A percentile compares a stretch with the other conserved stretches of the same genome.
Evolutionary conservation across 169 alveolate species (phyloP).

Genomic region (Babesia sp.): DNA sequence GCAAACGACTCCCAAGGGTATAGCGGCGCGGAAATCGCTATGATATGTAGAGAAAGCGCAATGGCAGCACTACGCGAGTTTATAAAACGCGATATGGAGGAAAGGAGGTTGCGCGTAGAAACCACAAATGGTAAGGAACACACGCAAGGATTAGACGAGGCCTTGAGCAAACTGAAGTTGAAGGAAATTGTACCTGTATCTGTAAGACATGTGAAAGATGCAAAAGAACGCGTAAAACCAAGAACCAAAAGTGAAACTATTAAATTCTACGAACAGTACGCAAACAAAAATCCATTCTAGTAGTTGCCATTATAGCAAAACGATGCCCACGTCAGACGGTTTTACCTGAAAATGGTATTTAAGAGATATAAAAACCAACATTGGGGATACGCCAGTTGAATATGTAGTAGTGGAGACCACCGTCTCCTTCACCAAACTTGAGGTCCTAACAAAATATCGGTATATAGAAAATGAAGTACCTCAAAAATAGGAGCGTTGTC

Average conservation of each 20-base stretch:
- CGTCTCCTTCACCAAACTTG: conserved; percentile 95
- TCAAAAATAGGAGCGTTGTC: conserved; percentile 88
- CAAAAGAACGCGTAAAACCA: conserved; percentile 46
- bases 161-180: neutral
- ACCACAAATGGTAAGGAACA: neutral
- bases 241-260: conserved; percentile 46
- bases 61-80: conserved; percentile 53
- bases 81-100: neutral
- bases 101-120: neutral
- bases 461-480: conserved; percentile 34
- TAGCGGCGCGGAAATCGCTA: conserved; percentile 92
- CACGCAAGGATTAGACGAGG: neutral
- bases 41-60: conserved; percentile 89
- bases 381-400: conserved; percentile 91
- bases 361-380: conserved; percentile 3
- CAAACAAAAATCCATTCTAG: conserved; percentile 5
- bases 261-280: conserved; percentile 47
- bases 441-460: conserved; percentile 69
- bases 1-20: conserved; percentile 93
- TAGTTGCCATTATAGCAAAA: conserved; percentile 21
- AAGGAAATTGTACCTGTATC: conserved; percentile 35
- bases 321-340: conserved; percentile 62
- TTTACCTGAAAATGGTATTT: conserved; percentile 28
- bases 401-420: conserved; percentile 94
- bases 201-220: conserved; percentile 19